Percentiles rank a stretch among this genome's conserved stretches.
Evolutionary conservation across 1,139 yeast species (phyloP).

Genomic region (Kurtzmaniella quercitrusa): DNA sequence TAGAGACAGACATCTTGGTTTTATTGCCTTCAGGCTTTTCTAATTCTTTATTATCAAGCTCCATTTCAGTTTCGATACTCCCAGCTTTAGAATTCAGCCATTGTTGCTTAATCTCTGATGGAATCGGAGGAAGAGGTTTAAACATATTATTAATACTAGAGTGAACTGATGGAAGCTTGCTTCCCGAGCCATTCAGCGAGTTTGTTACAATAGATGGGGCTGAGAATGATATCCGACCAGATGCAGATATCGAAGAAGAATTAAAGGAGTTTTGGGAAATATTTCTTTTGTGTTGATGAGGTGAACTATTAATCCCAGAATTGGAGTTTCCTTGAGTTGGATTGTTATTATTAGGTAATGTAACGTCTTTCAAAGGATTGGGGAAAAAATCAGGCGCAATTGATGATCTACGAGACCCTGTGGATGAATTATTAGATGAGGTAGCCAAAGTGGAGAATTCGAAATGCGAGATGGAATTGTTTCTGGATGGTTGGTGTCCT

Average conservation of each 20-base stretch:
- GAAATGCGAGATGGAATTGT: slow-evolving; percentile 34
- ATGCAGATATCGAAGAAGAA: slow-evolving; percentile 26
- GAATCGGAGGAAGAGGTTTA: slow-evolving; percentile 5
- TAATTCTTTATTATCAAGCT: neutral
- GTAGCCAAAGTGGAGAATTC: slow-evolving; percentile 24
- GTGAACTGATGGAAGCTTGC: slow-evolving; percentile 1
- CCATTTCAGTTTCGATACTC: neutral
- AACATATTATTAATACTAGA: neutral
- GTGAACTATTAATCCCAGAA: slow-evolving; percentile 2
- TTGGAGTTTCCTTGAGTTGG: neutral
- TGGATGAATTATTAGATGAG: slow-evolving; percentile 22
- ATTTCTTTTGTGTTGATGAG: slow-evolving; percentile 23
- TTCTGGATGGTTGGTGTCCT: slow-evolving; percentile 27
- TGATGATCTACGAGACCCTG: slow-evolving; percentile 29
- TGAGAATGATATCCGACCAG: slow-evolving; percentile 25
- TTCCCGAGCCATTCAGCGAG: slow-evolving; percentile 4
- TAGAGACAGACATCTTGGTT: slow-evolving; percentile 20
- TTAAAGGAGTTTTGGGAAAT: slow-evolving; percentile 30
- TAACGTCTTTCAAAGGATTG: slow-evolving; percentile 25
- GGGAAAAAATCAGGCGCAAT: slow-evolving; percentile 42
- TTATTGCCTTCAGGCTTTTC: slow-evolving; percentile 6
- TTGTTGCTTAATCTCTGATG: slow-evolving; percentile 1
- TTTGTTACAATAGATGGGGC: slow-evolving; percentile 16
- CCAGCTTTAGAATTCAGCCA: neutral
- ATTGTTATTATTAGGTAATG: slow-evolving; percentile 1